phyloP scores from a whole-genome alignment of 2,329 filamentous ascomycete species.

The Pyrenochaeta sp. region DNA sequence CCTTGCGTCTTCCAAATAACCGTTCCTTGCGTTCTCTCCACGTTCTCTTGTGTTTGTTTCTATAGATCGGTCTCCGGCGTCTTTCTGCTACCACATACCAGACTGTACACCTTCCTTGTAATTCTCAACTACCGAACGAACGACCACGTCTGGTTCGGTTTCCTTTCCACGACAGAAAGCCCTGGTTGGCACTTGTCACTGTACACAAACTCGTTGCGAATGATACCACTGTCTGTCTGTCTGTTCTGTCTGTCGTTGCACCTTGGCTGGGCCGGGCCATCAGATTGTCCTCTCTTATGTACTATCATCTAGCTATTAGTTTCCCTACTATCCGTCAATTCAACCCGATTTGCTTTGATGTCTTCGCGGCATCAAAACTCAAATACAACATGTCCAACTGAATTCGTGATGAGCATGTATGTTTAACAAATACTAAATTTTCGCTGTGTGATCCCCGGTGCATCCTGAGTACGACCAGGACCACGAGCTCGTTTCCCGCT shows the following conservation, averaged over 20 bases:
- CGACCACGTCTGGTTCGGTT: neutral
- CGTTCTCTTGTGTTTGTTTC: conserved; percentile 5
- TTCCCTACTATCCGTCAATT: too few species aligned
- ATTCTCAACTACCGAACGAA: conserved; percentile 2
- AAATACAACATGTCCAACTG: too few species aligned
- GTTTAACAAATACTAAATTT: too few species aligned
- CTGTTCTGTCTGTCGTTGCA: neutral
- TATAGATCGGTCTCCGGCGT: conserved; percentile 1
- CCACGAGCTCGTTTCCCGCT: too few species aligned
- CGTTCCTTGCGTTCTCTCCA: too few species aligned
- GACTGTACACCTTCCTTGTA: conserved; percentile 10
- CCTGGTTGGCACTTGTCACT: conserved; percentile 7
- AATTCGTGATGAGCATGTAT: too few species aligned
- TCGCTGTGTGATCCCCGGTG: too few species aligned
- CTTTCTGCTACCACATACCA: neutral
- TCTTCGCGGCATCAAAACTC: too few species aligned
- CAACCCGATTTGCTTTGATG: too few species aligned
- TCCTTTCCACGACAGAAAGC: conserved; percentile 2
- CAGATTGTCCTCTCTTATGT: neutral
- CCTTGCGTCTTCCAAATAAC: conserved; percentile 4
- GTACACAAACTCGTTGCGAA: conserved; percentile 3
- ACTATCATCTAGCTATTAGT: neutral
- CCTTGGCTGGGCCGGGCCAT: neutral
- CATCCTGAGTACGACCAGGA: too few species aligned
- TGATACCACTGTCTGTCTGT: neutral